Conservation (phyloP, 106 monocot species). For the Chionographis japonica region DNA sequence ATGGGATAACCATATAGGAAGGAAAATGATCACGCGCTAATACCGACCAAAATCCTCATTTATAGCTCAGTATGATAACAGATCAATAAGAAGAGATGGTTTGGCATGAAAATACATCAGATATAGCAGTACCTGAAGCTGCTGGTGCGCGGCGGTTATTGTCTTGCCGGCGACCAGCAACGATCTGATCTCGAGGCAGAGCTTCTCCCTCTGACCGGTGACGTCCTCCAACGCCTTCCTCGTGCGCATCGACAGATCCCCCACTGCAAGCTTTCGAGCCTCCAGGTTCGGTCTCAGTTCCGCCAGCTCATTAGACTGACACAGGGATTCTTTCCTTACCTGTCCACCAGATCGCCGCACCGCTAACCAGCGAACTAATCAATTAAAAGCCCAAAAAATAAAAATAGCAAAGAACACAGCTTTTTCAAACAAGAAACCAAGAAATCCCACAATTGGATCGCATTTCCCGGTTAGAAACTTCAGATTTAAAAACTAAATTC, state of each 20-base stretch:
- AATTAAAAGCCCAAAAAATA: conserved; percentile 9
- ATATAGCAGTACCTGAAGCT: conserved; percentile 54
- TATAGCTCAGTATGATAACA: too few relatives aligned
- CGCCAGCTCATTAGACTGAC: conserved; percentile 66
- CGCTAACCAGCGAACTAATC: conserved; percentile 18
- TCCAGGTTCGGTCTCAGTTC: conserved; percentile 64
- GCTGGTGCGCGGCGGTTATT: conserved; percentile 45
- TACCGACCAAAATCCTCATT: too few relatives aligned
- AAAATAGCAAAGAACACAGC: not conserved
- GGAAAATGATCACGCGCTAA: too few relatives aligned
- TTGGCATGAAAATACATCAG: too few relatives aligned
- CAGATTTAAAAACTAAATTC: not conserved
- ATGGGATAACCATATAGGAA: too few relatives aligned
- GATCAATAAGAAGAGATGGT: too few relatives aligned
- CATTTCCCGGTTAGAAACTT: too few relatives aligned
- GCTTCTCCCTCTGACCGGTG: conserved; percentile 49
- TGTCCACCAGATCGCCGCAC: conserved; percentile 19
- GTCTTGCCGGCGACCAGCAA: conserved; percentile 64
- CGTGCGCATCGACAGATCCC: conserved; percentile 35
- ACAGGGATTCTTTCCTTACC: conserved; percentile 54
- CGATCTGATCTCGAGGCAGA: conserved; percentile 39
- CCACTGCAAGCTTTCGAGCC: conserved; percentile 37
- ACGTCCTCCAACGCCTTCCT: conserved; percentile 48
- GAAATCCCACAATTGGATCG: too few relatives aligned
- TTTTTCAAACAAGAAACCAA: too few relatives aligned